phyloP scores from a whole-genome alignment of 768 basidiomycete species.

The Trametes villosa region DNA sequence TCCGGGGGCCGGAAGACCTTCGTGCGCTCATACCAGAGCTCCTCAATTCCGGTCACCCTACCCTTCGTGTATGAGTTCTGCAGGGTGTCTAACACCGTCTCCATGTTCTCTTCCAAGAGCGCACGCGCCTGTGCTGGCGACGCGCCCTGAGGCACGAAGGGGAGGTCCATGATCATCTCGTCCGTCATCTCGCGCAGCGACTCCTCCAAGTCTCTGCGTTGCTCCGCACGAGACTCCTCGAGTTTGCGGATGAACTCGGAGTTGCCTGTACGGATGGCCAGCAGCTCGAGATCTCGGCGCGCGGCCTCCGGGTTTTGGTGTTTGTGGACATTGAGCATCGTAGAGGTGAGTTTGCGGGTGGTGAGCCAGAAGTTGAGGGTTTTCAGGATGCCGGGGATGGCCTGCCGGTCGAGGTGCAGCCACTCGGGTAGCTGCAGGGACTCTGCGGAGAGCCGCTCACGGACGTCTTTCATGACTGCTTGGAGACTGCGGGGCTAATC shows the following conservation, averaged over 20 bases:
- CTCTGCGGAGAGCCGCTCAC: not conserved
- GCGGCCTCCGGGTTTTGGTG: too few species aligned
- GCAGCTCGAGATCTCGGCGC: too few species aligned
- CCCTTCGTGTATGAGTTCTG: not conserved
- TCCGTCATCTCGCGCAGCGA: too few species aligned
- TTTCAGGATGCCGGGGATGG: not conserved
- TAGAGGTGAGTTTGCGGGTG: not conserved
- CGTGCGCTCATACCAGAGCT: conserved; percentile 30
- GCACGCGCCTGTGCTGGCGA: too few species aligned
- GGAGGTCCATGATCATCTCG: too few species aligned
- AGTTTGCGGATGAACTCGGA: too few species aligned
- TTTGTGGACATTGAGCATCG: not conserved
- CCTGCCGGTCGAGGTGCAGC: conserved; percentile 18
- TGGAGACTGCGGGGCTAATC: not conserved
- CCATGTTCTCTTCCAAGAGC: not conserved
- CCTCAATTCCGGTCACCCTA: conserved; percentile 24
- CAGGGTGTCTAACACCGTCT: not conserved
- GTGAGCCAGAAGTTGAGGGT: conserved; percentile 5
- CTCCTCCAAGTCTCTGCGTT: too few species aligned
- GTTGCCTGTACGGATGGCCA: too few species aligned
- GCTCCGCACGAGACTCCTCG: too few species aligned
- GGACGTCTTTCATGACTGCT: not conserved
- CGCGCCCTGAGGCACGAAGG: too few species aligned
- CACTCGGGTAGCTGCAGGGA: conserved; percentile 23
- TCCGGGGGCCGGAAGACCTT: conserved; percentile 32